Evolutionary conservation across 805 yeast genomes (phyloP).

Genomic region (Candida ovalis): DNA sequence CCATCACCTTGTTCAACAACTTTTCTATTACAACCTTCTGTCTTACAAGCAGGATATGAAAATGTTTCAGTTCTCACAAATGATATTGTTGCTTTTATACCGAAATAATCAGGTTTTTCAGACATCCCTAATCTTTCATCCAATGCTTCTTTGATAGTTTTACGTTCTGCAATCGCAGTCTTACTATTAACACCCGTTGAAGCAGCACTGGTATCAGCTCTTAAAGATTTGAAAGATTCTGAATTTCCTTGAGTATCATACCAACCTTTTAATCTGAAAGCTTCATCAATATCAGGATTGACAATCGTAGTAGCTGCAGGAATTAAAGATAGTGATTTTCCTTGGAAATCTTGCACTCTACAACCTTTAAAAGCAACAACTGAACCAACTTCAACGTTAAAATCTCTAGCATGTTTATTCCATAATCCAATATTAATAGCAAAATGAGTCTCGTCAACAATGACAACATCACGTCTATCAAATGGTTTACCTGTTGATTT

Average conservation of each 20-base stretch:
- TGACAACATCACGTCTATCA: conserved; percentile 82
- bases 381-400: conserved; percentile 66
- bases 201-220: conserved; percentile 43
- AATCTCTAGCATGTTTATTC: conserved; percentile 84
- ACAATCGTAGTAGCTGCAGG: conserved; percentile 71
- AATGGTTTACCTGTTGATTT: conserved; percentile 86
- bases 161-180: conserved; percentile 51
- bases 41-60: conserved; percentile 85
- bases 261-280: conserved; percentile 91
- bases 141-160: conserved; percentile 62
- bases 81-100: conserved; percentile 68
- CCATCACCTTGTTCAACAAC: conserved; percentile 70
- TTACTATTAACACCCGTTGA: conserved; percentile 33
- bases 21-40: conserved; percentile 78
- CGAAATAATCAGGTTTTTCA: conserved; percentile 78
- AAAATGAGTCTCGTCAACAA: conserved; percentile 81
- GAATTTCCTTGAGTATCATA: conserved; percentile 73
- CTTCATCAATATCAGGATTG: conserved; percentile 87
- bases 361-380: conserved; percentile 93
- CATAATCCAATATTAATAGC: conserved; percentile 81
- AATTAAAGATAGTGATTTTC: conserved; percentile 76
- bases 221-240: conserved; percentile 59
- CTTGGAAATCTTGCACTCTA: conserved; percentile 83
- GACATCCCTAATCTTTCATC: conserved; percentile 65
- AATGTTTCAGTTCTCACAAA: conserved; percentile 71